These are phyloP conservation scores for Salvia miltiorrhiza DNA, from an alignment of 257 asterid genomes.

Conservation along the genomic window DNA sequence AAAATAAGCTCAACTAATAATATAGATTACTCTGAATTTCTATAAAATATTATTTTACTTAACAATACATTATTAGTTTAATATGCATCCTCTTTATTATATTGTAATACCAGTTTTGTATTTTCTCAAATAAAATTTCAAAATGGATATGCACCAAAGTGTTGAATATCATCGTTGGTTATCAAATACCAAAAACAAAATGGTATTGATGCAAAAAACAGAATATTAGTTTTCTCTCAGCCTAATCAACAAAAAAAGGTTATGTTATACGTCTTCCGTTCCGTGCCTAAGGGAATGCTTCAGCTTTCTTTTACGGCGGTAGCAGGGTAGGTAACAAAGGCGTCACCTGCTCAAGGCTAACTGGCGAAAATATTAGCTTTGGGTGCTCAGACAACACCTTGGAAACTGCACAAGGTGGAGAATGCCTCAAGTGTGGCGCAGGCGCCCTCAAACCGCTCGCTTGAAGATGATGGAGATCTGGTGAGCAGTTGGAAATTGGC, in stretches of 20 bases:
- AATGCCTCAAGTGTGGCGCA: constrained; percentile 47
- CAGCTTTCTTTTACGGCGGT: not conserved
- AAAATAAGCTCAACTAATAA: too few relatives aligned
- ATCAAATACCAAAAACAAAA: not conserved
- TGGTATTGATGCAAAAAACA: not conserved
- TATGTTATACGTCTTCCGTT: too few relatives aligned
- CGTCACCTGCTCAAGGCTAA: not conserved
- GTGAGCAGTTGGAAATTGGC: too few relatives aligned
- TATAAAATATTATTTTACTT: too few relatives aligned
- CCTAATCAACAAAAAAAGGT: not conserved
- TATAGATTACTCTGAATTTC: too few relatives aligned
- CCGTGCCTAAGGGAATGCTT: not conserved
- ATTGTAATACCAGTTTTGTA: too few relatives aligned
- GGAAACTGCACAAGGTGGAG: not conserved
- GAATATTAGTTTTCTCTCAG: not conserved
- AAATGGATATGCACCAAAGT: too few relatives aligned
- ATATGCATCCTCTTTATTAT: too few relatives aligned
- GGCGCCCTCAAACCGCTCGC: constrained; percentile 30
- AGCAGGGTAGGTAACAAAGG: not conserved
- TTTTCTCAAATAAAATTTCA: too few relatives aligned
- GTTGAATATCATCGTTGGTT: too few relatives aligned
- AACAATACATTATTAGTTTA: too few relatives aligned
- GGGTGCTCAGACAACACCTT: not conserved
- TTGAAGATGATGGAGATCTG: too few relatives aligned
- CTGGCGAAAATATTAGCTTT: not conserved